Evolutionary conservation across 1,139 yeast species (phyloP), one percentile per base, ranked within the genome.

Genomic region (Wickerhamomyces sp.): DNA sequence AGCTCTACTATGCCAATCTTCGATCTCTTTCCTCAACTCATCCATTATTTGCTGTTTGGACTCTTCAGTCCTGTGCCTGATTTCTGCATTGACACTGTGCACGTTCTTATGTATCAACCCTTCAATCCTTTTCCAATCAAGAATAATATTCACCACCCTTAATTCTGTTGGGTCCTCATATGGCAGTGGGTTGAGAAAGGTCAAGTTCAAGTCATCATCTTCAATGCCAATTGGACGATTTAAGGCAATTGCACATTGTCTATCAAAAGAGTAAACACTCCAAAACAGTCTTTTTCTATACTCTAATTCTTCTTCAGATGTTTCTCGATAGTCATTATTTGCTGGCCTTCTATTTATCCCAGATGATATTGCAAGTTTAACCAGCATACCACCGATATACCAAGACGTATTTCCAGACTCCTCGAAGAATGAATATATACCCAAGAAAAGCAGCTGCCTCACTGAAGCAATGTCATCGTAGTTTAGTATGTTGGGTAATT

Each of bases 181-280:
- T 18, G 56, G 54, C 20, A 67, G 44, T 3, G 68, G 52, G 21
- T 53, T 45, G 1, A 78, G 77, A 10, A 62, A 45, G 0, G 73
- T 72, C 1, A 69, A 64, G 39, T 67, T 66, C 27, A 74, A 67
- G 45, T 73, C 74, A 39, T 67, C 70, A 39, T 72, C 76, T 28
- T 64, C 65, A 15, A 74, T 62, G 1, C 70, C 65, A 15, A 70
- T 63, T 3, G 71, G 68, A 38, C 75, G 58, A 1, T 76, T 75
- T 13, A 71, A 49, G 4, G 74, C 62, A 1, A 68, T 59, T 1
- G 74, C 65, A 15, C 73, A 63, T 15, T 68, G 51, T 33, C 75
- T 51, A 46, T 74, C 80, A 56, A 68, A 68, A 38, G 67, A 67
- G 45, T 69, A 73, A 10, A 72, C 70, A 35, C 74, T 66, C 79